Conservation (phyloP, 345 rosid species). For the Tarenaya hassleriana region DNA sequence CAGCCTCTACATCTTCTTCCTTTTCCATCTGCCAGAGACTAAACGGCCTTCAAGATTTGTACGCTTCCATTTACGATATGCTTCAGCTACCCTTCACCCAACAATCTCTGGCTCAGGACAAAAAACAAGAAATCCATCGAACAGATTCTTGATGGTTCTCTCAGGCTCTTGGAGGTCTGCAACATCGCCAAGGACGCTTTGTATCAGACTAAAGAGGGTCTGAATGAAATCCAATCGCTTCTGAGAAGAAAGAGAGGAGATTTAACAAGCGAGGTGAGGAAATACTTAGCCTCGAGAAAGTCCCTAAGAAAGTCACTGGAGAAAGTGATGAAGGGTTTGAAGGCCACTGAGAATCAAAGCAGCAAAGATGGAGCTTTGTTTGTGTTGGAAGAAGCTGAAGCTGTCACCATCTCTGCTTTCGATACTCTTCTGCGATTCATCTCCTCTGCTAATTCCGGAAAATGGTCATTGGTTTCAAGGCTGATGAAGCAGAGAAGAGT, state of each 20-base stretch:
- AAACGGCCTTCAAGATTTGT: conserved; percentile 25
- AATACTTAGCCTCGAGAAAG: conserved; percentile 23
- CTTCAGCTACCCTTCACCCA: conserved; percentile 24
- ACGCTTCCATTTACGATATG: conserved; percentile 26
- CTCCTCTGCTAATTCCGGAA: conserved; percentile 9
- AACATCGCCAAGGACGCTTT: conserved; percentile 30
- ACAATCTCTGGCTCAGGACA: conserved; percentile 24
- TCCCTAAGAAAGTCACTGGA: conserved; percentile 15
- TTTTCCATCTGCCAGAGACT: conserved; percentile 19
- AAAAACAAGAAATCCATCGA: conserved; percentile 15
- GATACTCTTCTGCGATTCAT: conserved; percentile 31
- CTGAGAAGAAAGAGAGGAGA: conserved; percentile 24
- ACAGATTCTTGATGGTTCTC: conserved; percentile 33
- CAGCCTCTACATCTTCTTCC: conserved; percentile 29
- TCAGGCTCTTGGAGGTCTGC: conserved; percentile 29
- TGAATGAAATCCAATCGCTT: conserved; percentile 28
- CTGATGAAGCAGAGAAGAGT: conserved; percentile 16
- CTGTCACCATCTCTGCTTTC: conserved; percentile 14
- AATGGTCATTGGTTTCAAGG: conserved; percentile 14
- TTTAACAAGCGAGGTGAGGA: conserved; percentile 16
- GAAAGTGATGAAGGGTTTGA: conserved; percentile 17
- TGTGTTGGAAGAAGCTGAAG: conserved; percentile 27
- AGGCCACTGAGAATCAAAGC: background rate
- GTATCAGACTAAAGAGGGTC: conserved; percentile 25
- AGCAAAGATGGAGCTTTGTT: background rate